Evolutionary conservation across 2,329 filamentous ascomycete genomes (phyloP), one percentile per base, ranked within the genome.

Genomic region (Drechslerella coelobrocha): DNA sequence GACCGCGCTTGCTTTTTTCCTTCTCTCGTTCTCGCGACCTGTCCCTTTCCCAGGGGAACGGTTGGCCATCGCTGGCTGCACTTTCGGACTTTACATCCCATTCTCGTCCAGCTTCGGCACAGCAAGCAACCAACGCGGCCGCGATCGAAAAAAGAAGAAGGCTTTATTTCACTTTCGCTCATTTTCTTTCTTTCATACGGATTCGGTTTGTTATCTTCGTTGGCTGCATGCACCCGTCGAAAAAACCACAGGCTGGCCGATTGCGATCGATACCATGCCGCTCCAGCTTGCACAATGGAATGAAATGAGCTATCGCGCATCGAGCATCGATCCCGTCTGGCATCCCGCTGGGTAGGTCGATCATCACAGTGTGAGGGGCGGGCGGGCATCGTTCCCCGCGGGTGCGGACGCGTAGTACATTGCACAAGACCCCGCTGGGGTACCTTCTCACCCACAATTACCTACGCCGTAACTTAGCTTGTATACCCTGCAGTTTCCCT

Each of bases 181-280:
- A n/a, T n/a, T n/a, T n/a, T n/a, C n/a, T n/a, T n/a, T n/a, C n/a
- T n/a, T n/a, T n/a, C n/a, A n/a, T n/a, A n/a, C n/a, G n/a, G n/a
- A n/a, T n/a, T n/a, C n/a, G n/a, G 41, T 19, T 19, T 45, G 41
- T 45, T 23, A 23, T 23, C 19, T n/a, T n/a, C n/a, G n/a, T 68
- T 68, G 54, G 53, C n/a, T 61, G 65, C 65, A 57, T 69, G 65
- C 57, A 56, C 26, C 65, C 57, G 56, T 51, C 17, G 31, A 69
- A 19, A 55, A 52, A 59, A 47, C 34, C n/a, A 43, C 47, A 57
- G 53, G 57, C 45, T 26, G 53, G 24, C 41, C 41, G 41, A 45
- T 17, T 45, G 41, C 41, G 41, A 39, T n/a, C 34, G 17, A 45
- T 12, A 31, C 41, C n/a, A 45, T 45, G 41, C 41, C 19, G 41